A percentile compares a stretch with the other conserved stretches of the same genome.
Conservation (phyloP, 129 eudicot genomes). For the Calendula officinalis region DNA sequence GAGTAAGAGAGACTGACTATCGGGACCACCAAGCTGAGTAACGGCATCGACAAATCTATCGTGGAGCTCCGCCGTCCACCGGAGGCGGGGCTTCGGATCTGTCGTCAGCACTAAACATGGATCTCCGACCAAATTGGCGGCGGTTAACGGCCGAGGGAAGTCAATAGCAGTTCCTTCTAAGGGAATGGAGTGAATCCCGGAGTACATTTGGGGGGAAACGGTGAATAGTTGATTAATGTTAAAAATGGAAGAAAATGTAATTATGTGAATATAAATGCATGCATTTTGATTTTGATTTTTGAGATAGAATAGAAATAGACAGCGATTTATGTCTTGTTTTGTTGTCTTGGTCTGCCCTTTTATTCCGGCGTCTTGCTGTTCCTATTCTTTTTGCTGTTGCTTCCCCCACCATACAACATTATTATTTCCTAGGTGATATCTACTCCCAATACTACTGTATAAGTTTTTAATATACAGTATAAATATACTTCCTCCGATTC, state of each 20-base stretch:
- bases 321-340: constrained; percentile 43
- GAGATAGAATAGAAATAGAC: constrained; percentile 22
- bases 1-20: constrained; percentile 43
- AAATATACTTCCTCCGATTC: no score
- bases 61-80: constrained; percentile 96
- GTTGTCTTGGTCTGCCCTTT: constrained; percentile 29
- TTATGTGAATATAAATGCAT: constrained; percentile 11
- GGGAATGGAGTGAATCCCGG: constrained; percentile 43
- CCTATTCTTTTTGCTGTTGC: constrained; percentile 6
- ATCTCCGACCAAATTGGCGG: constrained; percentile 50
- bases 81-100: constrained; percentile 90
- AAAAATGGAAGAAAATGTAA: background rate
- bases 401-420: constrained; percentile 21
- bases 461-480: no score
- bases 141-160: constrained; percentile 37
- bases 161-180: constrained; percentile 40
- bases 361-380: constrained; percentile 16
- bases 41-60: constrained; percentile 94
- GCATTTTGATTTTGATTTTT: background rate
- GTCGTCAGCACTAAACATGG: constrained; percentile 74
- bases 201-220: constrained; percentile 29
- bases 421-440: background rate
- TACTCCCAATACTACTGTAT: no score
- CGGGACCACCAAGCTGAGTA: constrained; percentile 96
- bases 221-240: background rate